These are phyloP conservation scores for Lepidopterella palustris DNA, from an alignment of 495 filamentous ascomycete genomes.

Conservation along the genomic window DNA sequence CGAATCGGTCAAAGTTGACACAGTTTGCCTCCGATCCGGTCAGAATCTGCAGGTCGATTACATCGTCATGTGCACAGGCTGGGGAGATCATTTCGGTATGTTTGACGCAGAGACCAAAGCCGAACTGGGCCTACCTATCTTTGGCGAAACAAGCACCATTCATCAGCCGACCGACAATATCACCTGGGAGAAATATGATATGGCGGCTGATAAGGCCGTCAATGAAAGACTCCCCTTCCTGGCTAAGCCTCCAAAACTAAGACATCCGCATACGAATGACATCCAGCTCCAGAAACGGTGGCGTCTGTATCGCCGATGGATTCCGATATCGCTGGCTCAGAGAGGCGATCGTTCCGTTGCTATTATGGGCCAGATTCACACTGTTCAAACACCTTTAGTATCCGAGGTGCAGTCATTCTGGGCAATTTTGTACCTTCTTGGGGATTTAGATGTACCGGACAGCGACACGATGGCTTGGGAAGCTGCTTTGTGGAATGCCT, in stretches of 20 bases:
- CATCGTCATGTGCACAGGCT: conserved; percentile 35
- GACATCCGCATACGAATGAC: not conserved
- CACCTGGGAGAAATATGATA: not conserved
- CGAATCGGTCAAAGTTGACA: not conserved
- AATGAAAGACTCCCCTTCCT: not conserved
- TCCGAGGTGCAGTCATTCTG: conserved; percentile 34
- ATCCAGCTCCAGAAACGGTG: not conserved
- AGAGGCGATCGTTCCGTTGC: conserved; percentile 29
- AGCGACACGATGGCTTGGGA: conserved; percentile 32
- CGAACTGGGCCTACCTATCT: conserved; percentile 14
- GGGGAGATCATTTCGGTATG: conserved; percentile 17
- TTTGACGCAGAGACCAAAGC: conserved; percentile 8
- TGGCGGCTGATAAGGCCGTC: not conserved
- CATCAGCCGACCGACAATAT: not conserved
- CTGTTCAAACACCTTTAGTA: conserved; percentile 30
- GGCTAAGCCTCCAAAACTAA: not conserved
- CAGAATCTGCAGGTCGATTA: conserved; percentile 22
- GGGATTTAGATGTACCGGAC: conserved; percentile 29
- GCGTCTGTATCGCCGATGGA: not conserved
- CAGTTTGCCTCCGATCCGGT: not conserved
- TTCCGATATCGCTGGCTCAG: not conserved
- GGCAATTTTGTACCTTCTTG: conserved; percentile 23
- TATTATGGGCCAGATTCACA: conserved; percentile 36
- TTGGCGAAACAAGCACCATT: conserved; percentile 19
- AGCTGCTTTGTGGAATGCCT: conserved; percentile 21